Percentiles rank a stretch among this genome's conserved stretches.
phyloP scores from a whole-genome alignment of 2,329 filamentous ascomycete genomes.

The Scedosporium dehoogii region DNA sequence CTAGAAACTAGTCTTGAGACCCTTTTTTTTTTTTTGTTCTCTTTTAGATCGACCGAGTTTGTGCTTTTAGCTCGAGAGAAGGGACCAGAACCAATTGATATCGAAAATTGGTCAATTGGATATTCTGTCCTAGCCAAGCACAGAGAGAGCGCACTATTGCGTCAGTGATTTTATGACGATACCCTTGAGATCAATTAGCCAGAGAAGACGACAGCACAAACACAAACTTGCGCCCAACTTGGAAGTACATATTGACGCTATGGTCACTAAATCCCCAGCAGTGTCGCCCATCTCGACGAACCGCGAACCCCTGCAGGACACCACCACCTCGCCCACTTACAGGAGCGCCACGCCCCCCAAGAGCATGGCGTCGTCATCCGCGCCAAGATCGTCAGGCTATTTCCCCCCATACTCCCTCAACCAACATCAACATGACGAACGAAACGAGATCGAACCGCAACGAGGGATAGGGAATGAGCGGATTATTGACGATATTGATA shows the following conservation, averaged over 20 bases:
- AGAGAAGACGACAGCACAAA: background rate
- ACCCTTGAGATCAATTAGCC: background rate
- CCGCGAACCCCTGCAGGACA: background rate
- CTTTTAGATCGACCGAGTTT: background rate
- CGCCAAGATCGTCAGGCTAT: slow-evolving; percentile 3
- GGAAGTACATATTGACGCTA: background rate
- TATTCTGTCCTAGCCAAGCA: background rate
- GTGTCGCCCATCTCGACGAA: background rate
- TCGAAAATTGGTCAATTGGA: background rate
- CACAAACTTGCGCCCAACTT: background rate
- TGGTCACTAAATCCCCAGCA: background rate
- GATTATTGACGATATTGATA: background rate
- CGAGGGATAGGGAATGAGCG: background rate
- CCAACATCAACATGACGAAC: background rate
- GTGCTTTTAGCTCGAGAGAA: background rate
- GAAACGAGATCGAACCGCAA: background rate
- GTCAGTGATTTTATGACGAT: too few relatives aligned
- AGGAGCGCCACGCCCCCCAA: background rate
- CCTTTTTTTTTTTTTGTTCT: background rate
- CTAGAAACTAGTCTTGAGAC: too few relatives aligned
- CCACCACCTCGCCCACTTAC: background rate
- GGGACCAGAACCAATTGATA: too few relatives aligned
- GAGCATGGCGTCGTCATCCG: background rate
- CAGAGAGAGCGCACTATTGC: too few relatives aligned
- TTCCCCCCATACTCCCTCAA: background rate